phyloP scores from a whole-genome alignment of 495 filamentous ascomycete genomes.

The Penicillium subrubescens region DNA sequence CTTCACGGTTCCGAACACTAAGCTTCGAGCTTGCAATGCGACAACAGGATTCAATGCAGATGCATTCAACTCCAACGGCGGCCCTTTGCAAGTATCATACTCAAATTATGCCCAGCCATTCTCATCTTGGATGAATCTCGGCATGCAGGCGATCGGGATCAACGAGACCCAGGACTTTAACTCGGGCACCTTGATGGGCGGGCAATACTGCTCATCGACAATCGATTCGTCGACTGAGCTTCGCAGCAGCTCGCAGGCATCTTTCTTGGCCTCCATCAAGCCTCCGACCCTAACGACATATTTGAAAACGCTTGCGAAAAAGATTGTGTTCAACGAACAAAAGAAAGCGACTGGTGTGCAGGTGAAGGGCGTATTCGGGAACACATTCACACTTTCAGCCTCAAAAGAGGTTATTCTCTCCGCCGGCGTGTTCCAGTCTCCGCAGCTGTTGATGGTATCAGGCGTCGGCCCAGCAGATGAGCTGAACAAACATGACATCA shows the following conservation, averaged over 20 bases:
- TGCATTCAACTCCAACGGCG: slow-evolving; percentile 32
- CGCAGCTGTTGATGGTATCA: slow-evolving; percentile 19
- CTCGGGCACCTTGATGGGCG: slow-evolving; percentile 42
- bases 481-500: slow-evolving; percentile 9
- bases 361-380: slow-evolving; percentile 17
- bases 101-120: slow-evolving; percentile 50
- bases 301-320: slow-evolving; percentile 26
- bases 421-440: slow-evolving; percentile 20
- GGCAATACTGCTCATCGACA: slow-evolving; percentile 42
- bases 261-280: slow-evolving; percentile 30
- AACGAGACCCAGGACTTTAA: slow-evolving; percentile 38
- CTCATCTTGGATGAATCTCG: slow-evolving; percentile 39
- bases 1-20: slow-evolving; percentile 54
- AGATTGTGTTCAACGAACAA: slow-evolving; percentile 25
- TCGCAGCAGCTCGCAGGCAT: slow-evolving; percentile 41
- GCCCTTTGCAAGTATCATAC: slow-evolving; percentile 55
- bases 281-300: slow-evolving; percentile 20
- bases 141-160: slow-evolving; percentile 45
- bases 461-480: slow-evolving; percentile 12
- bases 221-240: slow-evolving; percentile 35
- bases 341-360: slow-evolving; percentile 29
- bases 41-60: slow-evolving; percentile 44
- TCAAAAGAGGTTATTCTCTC: slow-evolving; percentile 20
- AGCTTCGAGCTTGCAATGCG: slow-evolving; percentile 39
- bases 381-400: slow-evolving; percentile 16